Percentiles rank a stretch among this genome's conserved stretches.
Conservation (phyloP, 23 red algal genomes). For the Gracilaria gracilis region DNA sequence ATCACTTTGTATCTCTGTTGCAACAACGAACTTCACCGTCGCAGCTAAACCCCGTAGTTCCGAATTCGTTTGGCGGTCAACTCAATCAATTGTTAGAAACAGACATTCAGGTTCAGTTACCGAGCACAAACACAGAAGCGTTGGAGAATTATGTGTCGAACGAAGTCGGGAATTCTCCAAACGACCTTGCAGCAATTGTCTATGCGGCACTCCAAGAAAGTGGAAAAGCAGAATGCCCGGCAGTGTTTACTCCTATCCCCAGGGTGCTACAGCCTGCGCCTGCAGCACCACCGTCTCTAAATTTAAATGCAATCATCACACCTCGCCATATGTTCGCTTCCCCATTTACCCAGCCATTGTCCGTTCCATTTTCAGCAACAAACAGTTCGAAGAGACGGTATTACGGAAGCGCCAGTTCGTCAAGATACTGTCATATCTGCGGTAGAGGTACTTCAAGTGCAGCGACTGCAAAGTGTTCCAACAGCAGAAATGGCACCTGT, state of each 20-base stretch:
- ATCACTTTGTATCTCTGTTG: neutral
- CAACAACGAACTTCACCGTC: neutral
- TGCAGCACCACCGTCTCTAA: neutral
- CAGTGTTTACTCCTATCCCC: conserved; percentile 1
- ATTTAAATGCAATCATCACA: neutral
- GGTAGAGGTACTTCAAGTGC: neutral
- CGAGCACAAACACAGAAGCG: neutral
- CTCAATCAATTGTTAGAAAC: neutral
- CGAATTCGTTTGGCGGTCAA: neutral
- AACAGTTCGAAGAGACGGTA: neutral
- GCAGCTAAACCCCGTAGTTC: neutral
- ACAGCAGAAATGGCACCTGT: neutral
- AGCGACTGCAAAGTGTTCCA: neutral
- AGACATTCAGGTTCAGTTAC: neutral
- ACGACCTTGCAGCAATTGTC: neutral
- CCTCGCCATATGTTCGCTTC: neutral
- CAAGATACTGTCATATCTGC: conserved; percentile 26
- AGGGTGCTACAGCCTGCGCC: neutral
- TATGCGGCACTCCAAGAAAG: neutral
- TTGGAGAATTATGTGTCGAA: neutral
- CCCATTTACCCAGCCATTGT: neutral
- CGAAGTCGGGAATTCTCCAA: neutral
- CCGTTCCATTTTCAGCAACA: neutral
- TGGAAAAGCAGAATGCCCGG: neutral
- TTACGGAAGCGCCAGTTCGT: conserved; percentile 4